Conservation (phyloP, 2,329 filamentous ascomycete species). For the Clonostachys byssicola region DNA sequence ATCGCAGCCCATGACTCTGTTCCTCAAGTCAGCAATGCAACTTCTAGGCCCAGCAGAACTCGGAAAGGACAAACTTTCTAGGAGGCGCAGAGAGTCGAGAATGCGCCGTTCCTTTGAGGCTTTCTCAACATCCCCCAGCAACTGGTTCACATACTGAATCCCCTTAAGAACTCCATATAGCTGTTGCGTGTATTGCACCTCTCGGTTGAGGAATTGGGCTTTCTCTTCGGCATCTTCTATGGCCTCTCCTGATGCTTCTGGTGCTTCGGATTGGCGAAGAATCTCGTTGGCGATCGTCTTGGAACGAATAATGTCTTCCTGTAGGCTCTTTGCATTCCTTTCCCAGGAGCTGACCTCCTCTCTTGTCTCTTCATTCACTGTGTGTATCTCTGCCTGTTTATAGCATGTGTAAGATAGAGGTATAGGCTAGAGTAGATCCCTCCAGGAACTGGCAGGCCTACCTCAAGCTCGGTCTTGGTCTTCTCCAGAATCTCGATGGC, state of each 20-base stretch:
- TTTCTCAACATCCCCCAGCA: constrained; percentile 58
- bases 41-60: background rate
- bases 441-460: constrained; percentile 10
- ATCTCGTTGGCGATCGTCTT: constrained; percentile 79
- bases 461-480: constrained; percentile 31
- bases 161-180: constrained; percentile 44
- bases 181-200: constrained; percentile 56
- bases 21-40: constrained; percentile 7
- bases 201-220: constrained; percentile 50
- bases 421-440: too few relatives aligned
- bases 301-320: constrained; percentile 79
- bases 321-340: constrained; percentile 74
- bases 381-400: constrained; percentile 58
- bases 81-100: constrained; percentile 49
- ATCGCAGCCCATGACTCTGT: constrained; percentile 54
- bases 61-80: constrained; percentile 41
- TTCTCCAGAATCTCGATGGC: constrained; percentile 29
- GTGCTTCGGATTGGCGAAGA: constrained; percentile 68
- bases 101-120: constrained; percentile 50
- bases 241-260: constrained; percentile 46
- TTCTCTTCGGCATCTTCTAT: constrained; percentile 49
- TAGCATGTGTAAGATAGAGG: background rate
- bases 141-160: constrained; percentile 52
- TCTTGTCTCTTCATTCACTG: constrained; percentile 71
- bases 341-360: constrained; percentile 86